Evolutionary conservation across 1,284 basidiomycete genomes (phyloP), one percentile per base, ranked within the genome.

Genomic region (Tetrapyrgos nigripes): DNA sequence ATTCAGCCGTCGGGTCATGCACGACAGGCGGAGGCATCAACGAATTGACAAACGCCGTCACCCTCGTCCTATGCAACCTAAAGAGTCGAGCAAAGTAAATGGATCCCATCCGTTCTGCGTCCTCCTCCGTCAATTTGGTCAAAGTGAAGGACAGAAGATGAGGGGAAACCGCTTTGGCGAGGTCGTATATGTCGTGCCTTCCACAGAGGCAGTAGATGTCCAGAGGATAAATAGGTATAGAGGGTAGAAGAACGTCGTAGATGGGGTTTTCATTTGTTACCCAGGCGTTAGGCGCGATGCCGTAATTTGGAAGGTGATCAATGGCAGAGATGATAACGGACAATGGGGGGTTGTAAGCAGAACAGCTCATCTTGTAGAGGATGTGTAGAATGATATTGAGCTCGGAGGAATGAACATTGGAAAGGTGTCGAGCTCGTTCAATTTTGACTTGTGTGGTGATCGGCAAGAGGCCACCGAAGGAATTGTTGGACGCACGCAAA

Each of bases 351-450:
- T 19, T 10, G 26, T 37, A 23, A 21, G 10, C 21, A 17, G 45
- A 9, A 10, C 28, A 50, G 21, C 33, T n/a, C 19, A 50, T 21
- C 17, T 56, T 29, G n/a, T 56, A 50, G 10, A 56, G 10, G 26
- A 21, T n/a, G 28, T 56, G 55, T 17, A 56, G 31, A 17, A 50
- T 33, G 4, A 56, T 14, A 17, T 56, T 37, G 1, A 56, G 35
- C 31, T 56, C 47, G 17, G 54, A 28, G 2, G 54, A 55, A 17
- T 1, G 26, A 5, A 44, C 44, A 2, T 49, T 26, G 4, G 23
- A 14, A 3, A 56, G 13, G 26, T 40, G 23, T 8, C 31, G 3
- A n/a, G 43, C 24, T 14, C 48, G 28, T 56, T 43, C 26, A 13
- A 8, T 24, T 29, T 40, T 56, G 1, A 27, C 35, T 28, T 13